Evolutionary conservation across 1,284 basidiomycete species (phyloP), one percentile per base, ranked within the genome.

Genomic region (Fomitopsis palustris): DNA sequence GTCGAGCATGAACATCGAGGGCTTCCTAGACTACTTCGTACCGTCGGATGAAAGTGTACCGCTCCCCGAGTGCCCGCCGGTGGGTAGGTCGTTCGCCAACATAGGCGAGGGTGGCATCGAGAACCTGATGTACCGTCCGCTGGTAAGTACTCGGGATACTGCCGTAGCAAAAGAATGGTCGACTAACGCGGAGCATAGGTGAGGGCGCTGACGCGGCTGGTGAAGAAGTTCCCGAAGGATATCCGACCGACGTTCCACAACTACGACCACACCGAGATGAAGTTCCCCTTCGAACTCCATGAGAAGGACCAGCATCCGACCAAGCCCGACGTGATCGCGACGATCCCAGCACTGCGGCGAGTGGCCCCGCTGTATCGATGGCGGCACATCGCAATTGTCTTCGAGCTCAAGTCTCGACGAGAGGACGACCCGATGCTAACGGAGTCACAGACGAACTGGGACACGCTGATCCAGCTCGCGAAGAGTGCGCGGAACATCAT

Each of bases 401-500:
- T 52, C 19, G 49, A 52, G 25, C 3, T 54, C 31, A 52, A 52
- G 25, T 5, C 19, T 2, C 8, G 2, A 21, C 21, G 6, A 12
- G 21, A 23, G 5, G 2, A 43, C 1, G 42, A 43, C 21, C 42
- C 42, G 21, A 37, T 43, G 42, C 19, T 43, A 8, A 43, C n/a
- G n/a, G 10, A 31, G 4, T 16, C 14, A 2, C 3, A 3, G 42
- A 25, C n/a, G 9, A 19, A 23, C 21, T 23, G 21, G 19, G 4
- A 4, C 2, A 53, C 56, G n/a, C 9, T 62, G 25, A 47, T 27
- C 16, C 56, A 57, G 35, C 38, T 62, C 10, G 56, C 57, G 2
- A 58, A 54, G 41, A 60, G 45, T 33, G 63, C 60, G 2, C 25
- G 58, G 7, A 62, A 55, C 27, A 45, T 64, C 4, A 14, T 64